A percentile compares a stretch with the other conserved stretches of the same genome.
Conservation (phyloP, 1,284 basidiomycete genomes). For the Hortiboletus rubellus region DNA sequence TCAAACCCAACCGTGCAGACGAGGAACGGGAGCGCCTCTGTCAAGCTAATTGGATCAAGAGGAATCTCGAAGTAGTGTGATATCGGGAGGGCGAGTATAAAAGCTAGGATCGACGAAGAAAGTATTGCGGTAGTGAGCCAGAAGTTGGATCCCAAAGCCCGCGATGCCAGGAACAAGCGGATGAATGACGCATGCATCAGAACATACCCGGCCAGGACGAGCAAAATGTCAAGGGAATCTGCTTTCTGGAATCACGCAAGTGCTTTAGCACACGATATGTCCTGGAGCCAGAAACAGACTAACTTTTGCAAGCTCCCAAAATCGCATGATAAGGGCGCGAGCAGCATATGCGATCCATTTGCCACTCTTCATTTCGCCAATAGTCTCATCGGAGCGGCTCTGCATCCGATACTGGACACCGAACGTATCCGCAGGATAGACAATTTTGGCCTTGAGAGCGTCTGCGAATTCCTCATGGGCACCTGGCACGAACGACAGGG, state of each 20-base stretch:
- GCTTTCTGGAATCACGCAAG: conserved; percentile 62
- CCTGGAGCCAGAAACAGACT: conserved; percentile 19
- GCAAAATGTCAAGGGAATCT: conserved; percentile 93
- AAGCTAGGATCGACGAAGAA: conserved; percentile 83
- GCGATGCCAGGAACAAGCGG: conserved; percentile 84
- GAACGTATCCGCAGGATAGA: conserved; percentile 39
- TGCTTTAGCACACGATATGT: conserved; percentile 2
- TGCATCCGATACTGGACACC: conserved; percentile 47
- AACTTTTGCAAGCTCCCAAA: conserved; percentile 86
- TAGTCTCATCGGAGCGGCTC: conserved; percentile 44
- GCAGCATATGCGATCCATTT: conserved; percentile 88
- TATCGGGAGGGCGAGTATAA: conserved; percentile 84
- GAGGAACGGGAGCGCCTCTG: conserved; percentile 95
- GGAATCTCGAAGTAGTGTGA: conserved; percentile 84
- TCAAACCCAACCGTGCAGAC: conserved; percentile 98
- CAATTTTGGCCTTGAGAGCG: conserved; percentile 42
- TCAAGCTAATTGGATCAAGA: conserved; percentile 90
- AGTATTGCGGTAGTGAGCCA: conserved; percentile 88
- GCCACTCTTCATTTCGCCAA: conserved; percentile 69
- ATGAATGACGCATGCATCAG: conserved; percentile 97
- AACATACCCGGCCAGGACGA: conserved; percentile 93
- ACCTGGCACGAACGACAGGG: conserved; percentile 58
- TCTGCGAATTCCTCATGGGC: conserved; percentile 51
- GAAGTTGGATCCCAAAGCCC: conserved; percentile 85
- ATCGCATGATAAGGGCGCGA: conserved; percentile 76